Percentiles rank a stretch among this genome's conserved stretches.
Evolutionary conservation across 768 basidiomycete species (phyloP).

Genomic region (Chiua virens): DNA sequence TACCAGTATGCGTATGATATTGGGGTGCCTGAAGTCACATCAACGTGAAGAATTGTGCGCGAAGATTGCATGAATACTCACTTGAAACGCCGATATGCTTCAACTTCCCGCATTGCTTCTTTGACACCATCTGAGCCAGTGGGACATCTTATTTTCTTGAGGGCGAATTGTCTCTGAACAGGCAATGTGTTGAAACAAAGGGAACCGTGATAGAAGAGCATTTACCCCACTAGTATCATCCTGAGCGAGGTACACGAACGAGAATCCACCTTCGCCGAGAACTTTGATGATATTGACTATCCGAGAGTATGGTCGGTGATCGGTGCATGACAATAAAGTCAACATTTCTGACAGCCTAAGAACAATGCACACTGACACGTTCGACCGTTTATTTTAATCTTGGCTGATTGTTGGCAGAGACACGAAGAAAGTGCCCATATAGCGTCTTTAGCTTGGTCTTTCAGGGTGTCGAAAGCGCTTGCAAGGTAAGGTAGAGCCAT

Average conservation of each 20-base stretch:
- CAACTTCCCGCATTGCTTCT: slow-evolving; percentile 86
- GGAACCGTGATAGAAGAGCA: slow-evolving; percentile 3
- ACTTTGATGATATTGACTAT: slow-evolving; percentile 87
- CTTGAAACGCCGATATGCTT: slow-evolving; percentile 95
- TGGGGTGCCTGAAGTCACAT: slow-evolving; percentile 67
- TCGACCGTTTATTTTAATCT: slow-evolving; percentile 93
- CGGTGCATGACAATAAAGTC: slow-evolving; percentile 2
- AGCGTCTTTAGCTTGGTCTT: slow-evolving; percentile 79
- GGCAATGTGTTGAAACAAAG: background rate
- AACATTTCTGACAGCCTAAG: background rate
- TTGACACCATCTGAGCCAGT: slow-evolving; percentile 85
- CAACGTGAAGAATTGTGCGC: background rate
- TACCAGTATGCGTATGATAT: slow-evolving; percentile 93
- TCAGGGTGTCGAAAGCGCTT: slow-evolving; percentile 53
- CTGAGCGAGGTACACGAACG: slow-evolving; percentile 86
- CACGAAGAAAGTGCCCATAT: slow-evolving; percentile 81
- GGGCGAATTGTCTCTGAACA: slow-evolving; percentile 80
- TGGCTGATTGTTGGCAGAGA: slow-evolving; percentile 77
- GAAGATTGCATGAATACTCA: slow-evolving; percentile 37
- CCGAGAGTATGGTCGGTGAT: slow-evolving; percentile 1
- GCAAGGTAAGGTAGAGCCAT: slow-evolving; percentile 36
- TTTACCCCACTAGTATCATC: slow-evolving; percentile 83
- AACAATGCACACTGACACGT: slow-evolving; percentile 65
- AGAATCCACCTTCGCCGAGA: slow-evolving; percentile 95
- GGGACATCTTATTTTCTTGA: slow-evolving; percentile 96